A percentile compares a stretch with the other conserved stretches of the same genome.
Evolutionary conservation across 2,329 filamentous ascomycete genomes (phyloP).

Genomic region (Penicillium sp.): DNA sequence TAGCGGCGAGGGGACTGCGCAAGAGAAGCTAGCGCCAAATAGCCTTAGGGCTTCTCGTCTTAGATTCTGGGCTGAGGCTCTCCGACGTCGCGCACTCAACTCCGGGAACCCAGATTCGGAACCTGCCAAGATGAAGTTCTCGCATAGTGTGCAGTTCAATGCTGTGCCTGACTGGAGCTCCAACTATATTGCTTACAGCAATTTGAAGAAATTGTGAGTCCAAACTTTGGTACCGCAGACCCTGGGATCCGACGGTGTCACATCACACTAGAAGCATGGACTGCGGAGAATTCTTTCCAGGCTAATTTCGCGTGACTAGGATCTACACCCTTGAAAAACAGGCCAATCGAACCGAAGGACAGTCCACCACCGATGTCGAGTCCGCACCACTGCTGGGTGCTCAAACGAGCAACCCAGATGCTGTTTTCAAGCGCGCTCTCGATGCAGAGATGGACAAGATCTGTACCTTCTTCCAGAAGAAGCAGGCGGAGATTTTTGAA

Average conservation of each 20-base stretch:
- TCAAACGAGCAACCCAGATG: slow-evolving; percentile 69
- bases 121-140: slow-evolving; percentile 96
- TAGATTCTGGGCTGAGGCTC: slow-evolving; percentile 37
- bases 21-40: slow-evolving; percentile 7
- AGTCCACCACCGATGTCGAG: slow-evolving; percentile 70
- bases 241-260: slow-evolving; percentile 15
- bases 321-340: slow-evolving; percentile 95
- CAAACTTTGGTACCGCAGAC: neutral
- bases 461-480: slow-evolving; percentile 82
- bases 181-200: slow-evolving; percentile 97
- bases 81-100: slow-evolving; percentile 27
- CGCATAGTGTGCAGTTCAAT: slow-evolving; percentile 98
- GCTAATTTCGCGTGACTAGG: slow-evolving; percentile 48
- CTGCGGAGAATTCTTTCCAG: slow-evolving; percentile 4
- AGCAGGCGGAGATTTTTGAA: slow-evolving; percentile 82
- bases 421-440: slow-evolving; percentile 76
- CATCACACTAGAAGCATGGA: slow-evolving; percentile 20
- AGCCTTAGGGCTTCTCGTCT: slow-evolving; percentile 22
- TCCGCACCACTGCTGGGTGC: slow-evolving; percentile 75
- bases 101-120: slow-evolving; percentile 13
- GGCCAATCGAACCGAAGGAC: slow-evolving; percentile 61
- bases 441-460: slow-evolving; percentile 94
- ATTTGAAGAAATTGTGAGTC: slow-evolving; percentile 92
- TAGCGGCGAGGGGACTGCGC: neutral
- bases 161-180: slow-evolving; percentile 99